A percentile compares a stretch with the other conserved stretches of the same genome.
Conservation (phyloP, 2,329 filamentous ascomycete genomes). For the Clarireedia homoeocarpa region DNA sequence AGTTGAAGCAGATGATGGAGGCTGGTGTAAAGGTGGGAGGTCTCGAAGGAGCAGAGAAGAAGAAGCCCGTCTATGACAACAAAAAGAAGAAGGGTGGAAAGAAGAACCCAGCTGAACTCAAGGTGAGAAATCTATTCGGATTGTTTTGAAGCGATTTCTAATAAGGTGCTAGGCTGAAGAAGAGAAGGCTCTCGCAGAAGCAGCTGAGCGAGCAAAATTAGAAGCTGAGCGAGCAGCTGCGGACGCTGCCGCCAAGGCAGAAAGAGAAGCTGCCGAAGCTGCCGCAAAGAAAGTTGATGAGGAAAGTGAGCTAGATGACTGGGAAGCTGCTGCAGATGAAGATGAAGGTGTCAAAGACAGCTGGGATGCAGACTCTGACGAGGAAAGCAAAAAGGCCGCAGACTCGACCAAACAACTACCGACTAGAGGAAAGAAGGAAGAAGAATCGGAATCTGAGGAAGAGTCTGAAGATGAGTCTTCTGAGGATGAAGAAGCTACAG, state of each 20-base stretch:
- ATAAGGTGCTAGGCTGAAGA: conserved; percentile 54
- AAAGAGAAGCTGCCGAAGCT: conserved; percentile 50
- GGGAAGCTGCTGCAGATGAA: conserved; percentile 77
- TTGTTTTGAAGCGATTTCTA: conserved; percentile 8
- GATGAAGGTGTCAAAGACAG: conserved; percentile 79
- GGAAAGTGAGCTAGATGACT: conserved; percentile 64
- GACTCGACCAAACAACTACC: conserved; percentile 23
- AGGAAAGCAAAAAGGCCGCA: conserved; percentile 45
- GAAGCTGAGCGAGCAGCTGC: conserved; percentile 62
- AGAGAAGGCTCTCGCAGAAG: conserved; percentile 70
- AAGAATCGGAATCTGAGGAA: conserved; percentile 54
- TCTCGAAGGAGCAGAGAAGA: conserved; percentile 43
- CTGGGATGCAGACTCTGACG: conserved; percentile 81
- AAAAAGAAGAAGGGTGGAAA: conserved; percentile 66
- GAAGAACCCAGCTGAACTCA: conserved; percentile 41
- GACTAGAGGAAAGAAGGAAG: conserved; percentile 27
- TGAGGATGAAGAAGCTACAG: conserved; percentile 68
- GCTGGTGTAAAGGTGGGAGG: conserved; percentile 67
- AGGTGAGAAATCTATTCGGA: conserved; percentile 35
- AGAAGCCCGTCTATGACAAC: conserved; percentile 68
- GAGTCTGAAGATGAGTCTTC: conserved; percentile 45
- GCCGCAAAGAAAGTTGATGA: conserved; percentile 46
- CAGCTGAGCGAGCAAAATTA: conserved; percentile 59
- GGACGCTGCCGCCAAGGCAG: conserved; percentile 52
- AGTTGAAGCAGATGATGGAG: conserved; percentile 78